Evolutionary conservation across 257 asterid genomes (phyloP), one percentile per base, ranked within the genome.

Genomic region (Lithospermum erythrorhizon): DNA sequence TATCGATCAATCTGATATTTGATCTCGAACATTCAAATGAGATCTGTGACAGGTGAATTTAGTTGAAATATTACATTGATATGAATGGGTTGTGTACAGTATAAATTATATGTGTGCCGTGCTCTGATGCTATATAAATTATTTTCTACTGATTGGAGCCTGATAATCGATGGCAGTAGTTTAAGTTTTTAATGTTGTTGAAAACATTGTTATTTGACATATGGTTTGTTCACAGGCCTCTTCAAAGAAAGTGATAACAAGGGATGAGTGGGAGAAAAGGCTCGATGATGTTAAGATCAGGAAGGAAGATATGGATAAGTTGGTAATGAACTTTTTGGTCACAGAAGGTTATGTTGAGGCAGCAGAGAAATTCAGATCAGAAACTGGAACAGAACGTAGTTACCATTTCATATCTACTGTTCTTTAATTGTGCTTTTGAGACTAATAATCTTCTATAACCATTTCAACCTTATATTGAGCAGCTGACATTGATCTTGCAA

Each of bases 401-500:
- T 59, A 3, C 51, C 22, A 22, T 29, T 21, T 11, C 61, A 48
- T 22, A 24, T 57, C 49, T 61, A 19, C 20, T 70, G 57, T 57
- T 54, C 25, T 57, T 21, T 29, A 24, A 55, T 63, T 57, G 16
- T 51, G 22, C 23, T 32, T 18, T 24, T 19, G 17, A 25, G 32
- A 1, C 21, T 57, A 37, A 41, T 21, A 54, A 19, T 13, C 63
- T 24, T 65, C 30, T 30, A 32, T 53, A 15, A 32, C 66, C 47
- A 65, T 70, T 21, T 72, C 69, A 71, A 81, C 84, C 88, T 83
- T 83, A 83, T 68, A 67, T 68, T 55, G 66, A 55, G 70, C 72
- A 90, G 97, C 96, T 61, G 95, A 87, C 63, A 83, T 90, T 53
- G 97, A 90, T 77, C 89, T 83, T 63, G 95, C 83, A 20, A 87